Base-by-base conservation (phyloP, 2,329 filamentous ascomycete genomes). In the Immersiporthe knoxdaviesiana region DNA sequence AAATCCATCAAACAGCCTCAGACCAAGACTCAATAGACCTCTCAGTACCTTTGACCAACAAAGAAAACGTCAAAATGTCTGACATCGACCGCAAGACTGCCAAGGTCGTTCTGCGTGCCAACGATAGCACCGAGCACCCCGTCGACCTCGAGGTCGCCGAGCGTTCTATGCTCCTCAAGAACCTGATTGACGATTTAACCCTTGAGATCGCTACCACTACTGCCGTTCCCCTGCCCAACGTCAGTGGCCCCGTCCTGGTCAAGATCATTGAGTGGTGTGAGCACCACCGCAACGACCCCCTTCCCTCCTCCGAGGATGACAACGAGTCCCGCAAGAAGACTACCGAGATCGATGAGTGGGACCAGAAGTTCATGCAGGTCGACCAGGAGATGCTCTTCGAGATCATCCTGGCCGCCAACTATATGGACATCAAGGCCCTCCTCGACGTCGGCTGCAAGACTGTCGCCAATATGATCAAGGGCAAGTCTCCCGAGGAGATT, bases 391-490 rank as follows among this genome's bases (percentile, higher is more conserved):
- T 99, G 96, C 88, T 99, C 1, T 99, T 99, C 75, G 96, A 99
- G 85, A 98, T 99, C 78, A 99, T 99, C 75, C 87, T 99, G 35
- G 96, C 96, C 3, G 93, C 95, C 76, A 99, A 99, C 86, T 99
- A 98, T 81, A 91, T 99, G 70, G 96, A 99, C 75, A 99, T 99
- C 85, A 99, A 98, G 88, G 92, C 94, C 1, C 91, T 99, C 1
- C 91, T 99, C 37, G 96, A 99, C 74, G 95, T 98, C 70, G 96
- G 96, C 72, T 99, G 96, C 89, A 99, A 99, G 89, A 99, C 96
- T 0, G 96, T 99, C 21, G 96, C 96, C 72, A 99, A 99, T 84
- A 99, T 99, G 96, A 99, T 99, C 87, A 99, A 99, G 92, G 96
- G 96, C 84, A 99, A 99, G 87, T 97, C 94, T 0, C 96, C 96